Base-by-base conservation (phyloP, 106 monocot species). In the Allium sativum region DNA sequence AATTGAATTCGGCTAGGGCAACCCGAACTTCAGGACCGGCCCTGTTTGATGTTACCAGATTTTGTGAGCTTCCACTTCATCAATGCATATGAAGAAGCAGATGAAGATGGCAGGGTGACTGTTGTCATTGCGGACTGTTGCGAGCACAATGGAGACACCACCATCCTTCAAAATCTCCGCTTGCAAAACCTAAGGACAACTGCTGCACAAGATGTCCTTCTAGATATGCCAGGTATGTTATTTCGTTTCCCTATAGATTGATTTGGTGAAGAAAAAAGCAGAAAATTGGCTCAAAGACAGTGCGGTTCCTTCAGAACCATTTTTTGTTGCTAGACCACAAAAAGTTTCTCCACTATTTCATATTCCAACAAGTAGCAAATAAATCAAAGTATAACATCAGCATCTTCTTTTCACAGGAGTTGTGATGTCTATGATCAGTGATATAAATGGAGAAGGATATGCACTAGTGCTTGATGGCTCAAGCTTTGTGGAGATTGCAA, bases 1-100 rank as follows among this genome's bases (percentile, higher is more conserved):
- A n/a, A n/a, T n/a, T n/a, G n/a, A n/a, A n/a, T n/a, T n/a, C n/a
- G 54, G 75, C 90, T 14, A 90, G n/a, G n/a, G n/a, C n/a, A n/a
- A n/a, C n/a, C n/a, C n/a, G n/a, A n/a, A n/a, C n/a, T n/a, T n/a
- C n/a, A n/a, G n/a, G n/a, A n/a, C n/a, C n/a, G n/a, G n/a, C n/a
- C n/a, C n/a, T n/a, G 82, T 61, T 90, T 87, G 21, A 91, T 87
- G 82, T 90, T 96, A 17, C 96, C 96, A 2, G 63, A 74, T 9
- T 96, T 13, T 48, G 84, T 96, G 43, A 96, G 87, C 20, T 96
- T 96, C 72, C 96, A 96, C 54, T 96, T 91, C 82, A 96, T 96
- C 72, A 96, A 96, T 44, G 96, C 96, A 7, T 96, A 96, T 48
- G 96, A 96, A 66, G 96, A 84, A 72, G 50, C 19, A 13, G 91